Evolutionary conservation across 1,284 basidiomycete species (phyloP).

Genomic region (Fomitiporia mediterranea): DNA sequence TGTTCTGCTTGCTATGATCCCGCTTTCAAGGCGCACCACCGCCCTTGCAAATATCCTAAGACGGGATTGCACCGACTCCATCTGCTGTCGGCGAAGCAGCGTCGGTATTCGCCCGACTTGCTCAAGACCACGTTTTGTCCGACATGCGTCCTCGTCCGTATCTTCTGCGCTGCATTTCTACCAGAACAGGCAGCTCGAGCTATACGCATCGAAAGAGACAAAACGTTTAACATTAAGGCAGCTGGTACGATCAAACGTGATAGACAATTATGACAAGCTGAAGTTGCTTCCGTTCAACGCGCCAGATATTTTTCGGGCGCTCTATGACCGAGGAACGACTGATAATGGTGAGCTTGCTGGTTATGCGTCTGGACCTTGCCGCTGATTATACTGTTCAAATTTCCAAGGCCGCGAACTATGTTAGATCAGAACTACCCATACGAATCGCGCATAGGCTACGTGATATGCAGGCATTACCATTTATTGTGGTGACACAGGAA

Average conservation of each 20-base stretch:
- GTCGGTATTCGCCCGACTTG: background rate
- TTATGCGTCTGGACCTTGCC: slow-evolving; percentile 3
- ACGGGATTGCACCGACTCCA: background rate
- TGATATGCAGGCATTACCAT: slow-evolving; percentile 84
- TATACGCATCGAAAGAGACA: slow-evolving; percentile 74
- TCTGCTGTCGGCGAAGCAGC: background rate
- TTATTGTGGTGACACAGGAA: slow-evolving; percentile 85
- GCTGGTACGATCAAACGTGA: slow-evolving; percentile 70
- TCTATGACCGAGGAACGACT: slow-evolving; percentile 71
- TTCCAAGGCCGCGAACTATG: slow-evolving; percentile 79
- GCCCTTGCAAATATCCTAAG: background rate
- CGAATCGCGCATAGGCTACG: slow-evolving; percentile 85
- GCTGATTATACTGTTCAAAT: slow-evolving; percentile 12
- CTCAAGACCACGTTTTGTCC: background rate
- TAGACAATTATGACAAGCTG: too few relatives aligned
- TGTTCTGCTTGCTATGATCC: background rate
- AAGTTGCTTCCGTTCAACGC: slow-evolving; percentile 14
- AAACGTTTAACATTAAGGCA: slow-evolving; percentile 76
- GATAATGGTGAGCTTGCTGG: slow-evolving; percentile 50
- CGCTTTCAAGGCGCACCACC: background rate
- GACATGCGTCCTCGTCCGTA: background rate
- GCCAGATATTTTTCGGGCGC: slow-evolving; percentile 65
- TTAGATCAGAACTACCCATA: slow-evolving; percentile 83
- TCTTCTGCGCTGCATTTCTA: slow-evolving; percentile 60
- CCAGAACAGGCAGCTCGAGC: slow-evolving; percentile 78